Evolutionary conservation across 1,284 basidiomycete species (phyloP).

Genomic region (Cronartium quercuum): DNA sequence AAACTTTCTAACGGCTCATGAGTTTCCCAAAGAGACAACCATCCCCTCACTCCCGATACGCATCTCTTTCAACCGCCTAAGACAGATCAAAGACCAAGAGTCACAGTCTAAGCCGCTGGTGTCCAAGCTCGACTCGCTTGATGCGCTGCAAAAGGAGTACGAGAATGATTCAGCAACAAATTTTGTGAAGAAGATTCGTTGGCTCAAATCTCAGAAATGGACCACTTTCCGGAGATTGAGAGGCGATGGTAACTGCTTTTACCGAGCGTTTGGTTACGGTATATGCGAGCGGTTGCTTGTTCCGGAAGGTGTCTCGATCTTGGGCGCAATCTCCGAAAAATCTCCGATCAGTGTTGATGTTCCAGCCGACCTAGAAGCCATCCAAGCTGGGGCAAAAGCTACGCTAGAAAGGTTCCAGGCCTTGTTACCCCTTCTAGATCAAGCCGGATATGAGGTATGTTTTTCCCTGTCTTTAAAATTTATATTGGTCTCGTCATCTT

Average conservation of each 20-base stretch:
- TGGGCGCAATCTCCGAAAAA: not conserved
- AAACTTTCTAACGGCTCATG: not conserved
- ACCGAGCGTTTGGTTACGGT: not conserved
- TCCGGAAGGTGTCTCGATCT: not conserved
- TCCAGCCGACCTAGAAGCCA: not conserved
- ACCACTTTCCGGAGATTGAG: not conserved
- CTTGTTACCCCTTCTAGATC: not conserved
- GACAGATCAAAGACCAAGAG: slow-evolving; percentile 1
- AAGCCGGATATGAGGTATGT: slow-evolving; percentile 1
- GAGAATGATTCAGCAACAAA: not conserved
- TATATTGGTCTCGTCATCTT: not conserved
- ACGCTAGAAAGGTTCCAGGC: not conserved
- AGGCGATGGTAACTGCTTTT: slow-evolving; percentile 7
- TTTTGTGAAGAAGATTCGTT: not conserved
- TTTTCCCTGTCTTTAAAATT: not conserved
- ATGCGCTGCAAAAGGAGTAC: not conserved
- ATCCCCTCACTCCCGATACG: not conserved
- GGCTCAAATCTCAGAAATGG: not conserved
- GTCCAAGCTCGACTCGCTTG: not conserved
- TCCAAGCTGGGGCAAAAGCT: not conserved
- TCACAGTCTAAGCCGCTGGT: not conserved
- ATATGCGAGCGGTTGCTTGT: not conserved
- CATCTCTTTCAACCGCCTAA: not conserved
- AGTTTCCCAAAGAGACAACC: not conserved
- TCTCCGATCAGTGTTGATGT: not conserved